Evolutionary conservation across 805 yeast species (phyloP).

Genomic region (Starmerella vitae): DNA sequence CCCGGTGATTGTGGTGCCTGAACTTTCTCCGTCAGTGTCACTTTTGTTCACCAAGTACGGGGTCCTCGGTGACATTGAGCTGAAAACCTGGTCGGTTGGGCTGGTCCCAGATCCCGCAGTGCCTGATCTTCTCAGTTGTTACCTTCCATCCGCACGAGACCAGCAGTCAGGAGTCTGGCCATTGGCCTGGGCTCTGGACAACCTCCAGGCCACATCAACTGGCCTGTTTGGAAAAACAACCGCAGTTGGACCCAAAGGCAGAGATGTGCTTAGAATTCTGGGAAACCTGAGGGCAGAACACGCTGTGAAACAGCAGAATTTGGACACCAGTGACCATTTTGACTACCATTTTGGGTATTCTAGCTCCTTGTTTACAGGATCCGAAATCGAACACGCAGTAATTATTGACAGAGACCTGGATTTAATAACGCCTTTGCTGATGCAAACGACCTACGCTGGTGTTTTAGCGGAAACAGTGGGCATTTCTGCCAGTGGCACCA

Average conservation of each 20-base stretch:
- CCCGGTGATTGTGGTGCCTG: constrained; percentile 10
- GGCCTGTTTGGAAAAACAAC: constrained; percentile 40
- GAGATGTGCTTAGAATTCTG: constrained; percentile 30
- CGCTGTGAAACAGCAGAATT: constrained; percentile 9
- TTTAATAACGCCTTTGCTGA: constrained; percentile 51
- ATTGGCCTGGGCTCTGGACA: constrained; percentile 39
- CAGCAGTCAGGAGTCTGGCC: constrained; percentile 11
- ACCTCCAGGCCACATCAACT: constrained; percentile 28
- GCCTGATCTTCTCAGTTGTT: constrained; percentile 6
- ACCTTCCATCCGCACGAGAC: constrained; percentile 2
- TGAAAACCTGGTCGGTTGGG: constrained; percentile 31
- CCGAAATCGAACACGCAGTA: constrained; percentile 43
- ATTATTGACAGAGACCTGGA: constrained; percentile 72
- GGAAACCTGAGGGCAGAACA: constrained; percentile 13
- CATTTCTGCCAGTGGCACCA: constrained; percentile 28
- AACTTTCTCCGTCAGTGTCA: constrained; percentile 13
- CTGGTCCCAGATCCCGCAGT: constrained; percentile 10
- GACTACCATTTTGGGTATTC: constrained; percentile 24
- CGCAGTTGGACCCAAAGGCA: constrained; percentile 47
- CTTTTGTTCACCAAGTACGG: constrained; percentile 28
- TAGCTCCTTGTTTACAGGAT: constrained; percentile 24
- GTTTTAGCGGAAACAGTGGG: constrained; percentile 60
- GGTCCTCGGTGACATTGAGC: constrained; percentile 32
- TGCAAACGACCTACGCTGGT: constrained; percentile 74
- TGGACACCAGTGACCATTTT: constrained; percentile 7